Evolutionary conservation across 768 basidiomycete species (phyloP).

Genomic region (Boletus tomentosulus): DNA sequence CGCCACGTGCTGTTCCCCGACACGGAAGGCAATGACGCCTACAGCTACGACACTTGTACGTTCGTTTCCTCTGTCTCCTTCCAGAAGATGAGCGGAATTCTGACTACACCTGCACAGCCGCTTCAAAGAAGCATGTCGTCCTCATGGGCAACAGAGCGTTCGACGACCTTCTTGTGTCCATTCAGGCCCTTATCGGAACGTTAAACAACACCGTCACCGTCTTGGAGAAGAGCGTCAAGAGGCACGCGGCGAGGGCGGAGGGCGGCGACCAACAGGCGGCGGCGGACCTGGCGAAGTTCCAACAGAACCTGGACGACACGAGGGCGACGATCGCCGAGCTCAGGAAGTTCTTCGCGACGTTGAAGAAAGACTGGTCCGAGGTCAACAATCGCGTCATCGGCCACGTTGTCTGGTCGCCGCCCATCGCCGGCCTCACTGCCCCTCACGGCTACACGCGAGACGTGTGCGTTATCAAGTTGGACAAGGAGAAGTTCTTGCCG

Average conservation of each 20-base stretch:
- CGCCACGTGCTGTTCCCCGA: background rate
- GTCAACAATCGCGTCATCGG: background rate
- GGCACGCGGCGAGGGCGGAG: background rate
- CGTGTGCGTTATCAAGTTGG: no score
- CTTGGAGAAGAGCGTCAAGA: background rate
- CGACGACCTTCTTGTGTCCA: slow-evolving; percentile 26
- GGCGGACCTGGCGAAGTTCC: no score
- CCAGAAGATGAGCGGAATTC: no score
- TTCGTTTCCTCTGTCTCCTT: no score
- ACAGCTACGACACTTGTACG: slow-evolving; percentile 10
- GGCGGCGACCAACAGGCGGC: background rate
- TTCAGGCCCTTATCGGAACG: slow-evolving; percentile 16
- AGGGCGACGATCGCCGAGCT: background rate
- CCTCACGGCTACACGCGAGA: no score
- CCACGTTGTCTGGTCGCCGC: background rate
- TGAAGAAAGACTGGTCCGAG: background rate
- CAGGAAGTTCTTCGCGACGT: background rate
- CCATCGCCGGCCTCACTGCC: no score
- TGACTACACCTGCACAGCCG: slow-evolving; percentile 17
- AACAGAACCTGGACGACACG: background rate
- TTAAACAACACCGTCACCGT: background rate
- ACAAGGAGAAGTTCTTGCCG: no score
- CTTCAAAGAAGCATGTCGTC: slow-evolving; percentile 35
- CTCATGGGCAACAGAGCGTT: slow-evolving; percentile 34
- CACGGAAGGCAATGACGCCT: slow-evolving; percentile 7